These are phyloP conservation scores for Oidiodendron maius DNA, from an alignment of 495 filamentous ascomycete genomes.

Conservation along the genomic window DNA sequence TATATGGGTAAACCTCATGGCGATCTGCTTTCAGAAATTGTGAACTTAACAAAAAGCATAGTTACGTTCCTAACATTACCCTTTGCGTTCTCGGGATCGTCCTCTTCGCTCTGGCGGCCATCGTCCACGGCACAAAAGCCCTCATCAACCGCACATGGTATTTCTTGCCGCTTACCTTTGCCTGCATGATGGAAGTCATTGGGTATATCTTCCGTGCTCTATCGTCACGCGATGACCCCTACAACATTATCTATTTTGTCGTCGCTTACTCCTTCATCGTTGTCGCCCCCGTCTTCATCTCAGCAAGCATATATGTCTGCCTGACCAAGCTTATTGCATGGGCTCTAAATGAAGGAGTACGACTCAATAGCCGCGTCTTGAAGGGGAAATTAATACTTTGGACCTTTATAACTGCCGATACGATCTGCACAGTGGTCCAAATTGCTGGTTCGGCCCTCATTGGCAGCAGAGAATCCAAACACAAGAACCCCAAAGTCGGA, in stretches of 20 bases:
- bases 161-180: constrained; percentile 23
- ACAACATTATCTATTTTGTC: constrained; percentile 45
- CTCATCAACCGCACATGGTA: constrained; percentile 21
- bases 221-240: constrained; percentile 37
- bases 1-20: constrained; percentile 19
- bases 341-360: constrained; percentile 17
- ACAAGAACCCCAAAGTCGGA: constrained; percentile 35
- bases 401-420: constrained; percentile 43
- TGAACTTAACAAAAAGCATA: not conserved
- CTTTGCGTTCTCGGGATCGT: not conserved
- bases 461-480: constrained; percentile 32
- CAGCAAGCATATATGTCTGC: constrained; percentile 45
- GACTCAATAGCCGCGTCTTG: not conserved
- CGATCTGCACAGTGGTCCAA: constrained; percentile 44
- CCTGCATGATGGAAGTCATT: constrained; percentile 33
- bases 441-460: constrained; percentile 41
- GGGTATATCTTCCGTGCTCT: constrained; percentile 38
- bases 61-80: not conserved
- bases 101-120: not conserved
- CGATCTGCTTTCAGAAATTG: not conserved
- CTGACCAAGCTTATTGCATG: constrained; percentile 36
- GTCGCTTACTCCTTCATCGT: constrained; percentile 53
- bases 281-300: constrained; percentile 47
- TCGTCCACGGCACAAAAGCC: constrained; percentile 7
- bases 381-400: constrained; percentile 33